Percentiles rank a stretch among this genome's conserved stretches.
Conservation (phyloP, 164 flowering plant genomes). For the grape (Vitis vinifera) region ASM3070453v1 NC_081811.1:25792001-25792500, state of each 20-base stretch:
- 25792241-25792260: constrained; percentile 22
- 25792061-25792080: no score
- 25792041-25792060: no score
- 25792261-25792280: constrained; percentile 23
- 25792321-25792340: constrained; percentile 3
- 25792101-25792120: no score
- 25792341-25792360: constrained; percentile 1
- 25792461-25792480: no score
- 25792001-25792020: no score
- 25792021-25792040: no score
- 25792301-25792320: constrained; percentile 20
- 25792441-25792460: not conserved
- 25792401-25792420: not conserved
- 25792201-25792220: not conserved
- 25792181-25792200: not conserved
- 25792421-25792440: not conserved
- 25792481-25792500: no score
- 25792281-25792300: constrained; percentile 24
- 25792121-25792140: no score
- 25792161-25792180: no score
- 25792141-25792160: no score
- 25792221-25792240: not conserved
- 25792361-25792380: not conserved
- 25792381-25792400: not conserved
- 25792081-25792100: no score